Percentiles rank a stretch among this genome's conserved stretches.
Conservation (phyloP, 1,284 basidiomycete genomes). For the Sphaerobolus stellatus region DNA sequence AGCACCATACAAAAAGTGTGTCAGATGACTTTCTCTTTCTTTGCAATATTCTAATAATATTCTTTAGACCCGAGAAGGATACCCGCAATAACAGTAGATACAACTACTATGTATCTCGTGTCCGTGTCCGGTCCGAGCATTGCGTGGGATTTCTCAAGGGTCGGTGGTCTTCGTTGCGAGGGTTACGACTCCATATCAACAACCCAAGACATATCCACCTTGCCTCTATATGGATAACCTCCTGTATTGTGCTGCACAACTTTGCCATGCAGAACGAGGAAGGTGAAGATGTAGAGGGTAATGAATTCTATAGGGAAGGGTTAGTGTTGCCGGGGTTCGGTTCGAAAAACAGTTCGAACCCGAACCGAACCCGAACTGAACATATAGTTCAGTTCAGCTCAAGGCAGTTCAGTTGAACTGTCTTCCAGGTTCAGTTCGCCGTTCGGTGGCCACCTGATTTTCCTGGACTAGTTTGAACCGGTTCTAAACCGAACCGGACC, state of each 20-base stretch:
- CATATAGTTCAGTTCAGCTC: too few relatives aligned
- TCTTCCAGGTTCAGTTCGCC: too few relatives aligned
- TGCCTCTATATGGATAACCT: slow-evolving; percentile 31
- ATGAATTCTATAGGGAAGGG: too few relatives aligned
- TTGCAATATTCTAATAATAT: too few relatives aligned
- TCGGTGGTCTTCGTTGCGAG: slow-evolving; percentile 29
- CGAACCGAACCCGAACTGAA: too few relatives aligned
- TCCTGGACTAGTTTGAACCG: too few relatives aligned
- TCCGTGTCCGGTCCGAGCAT: slow-evolving; percentile 36
- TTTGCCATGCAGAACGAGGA: slow-evolving; percentile 19
- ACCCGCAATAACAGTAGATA: slow-evolving; percentile 25
- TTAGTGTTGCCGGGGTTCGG: too few relatives aligned
- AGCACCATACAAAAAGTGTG: slow-evolving; percentile 26
- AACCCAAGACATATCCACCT: slow-evolving; percentile 21
- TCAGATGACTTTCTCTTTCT: too few relatives aligned
- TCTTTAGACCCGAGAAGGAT: slow-evolving; percentile 26
- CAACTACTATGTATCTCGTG: slow-evolving; percentile 30
- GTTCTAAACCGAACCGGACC: too few relatives aligned
- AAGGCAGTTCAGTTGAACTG: too few relatives aligned
- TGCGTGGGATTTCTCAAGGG: slow-evolving; percentile 35
- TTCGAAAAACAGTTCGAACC: too few relatives aligned
- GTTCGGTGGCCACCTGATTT: too few relatives aligned
- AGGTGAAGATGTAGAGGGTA: not conserved
- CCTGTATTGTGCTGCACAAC: slow-evolving; percentile 32
- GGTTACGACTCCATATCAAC: slow-evolving; percentile 28